Evolutionary conservation across 2,329 filamentous ascomycete genomes (phyloP), one percentile per base, ranked within the genome.

Genomic region (Torrubiellomyces zombiae): DNA sequence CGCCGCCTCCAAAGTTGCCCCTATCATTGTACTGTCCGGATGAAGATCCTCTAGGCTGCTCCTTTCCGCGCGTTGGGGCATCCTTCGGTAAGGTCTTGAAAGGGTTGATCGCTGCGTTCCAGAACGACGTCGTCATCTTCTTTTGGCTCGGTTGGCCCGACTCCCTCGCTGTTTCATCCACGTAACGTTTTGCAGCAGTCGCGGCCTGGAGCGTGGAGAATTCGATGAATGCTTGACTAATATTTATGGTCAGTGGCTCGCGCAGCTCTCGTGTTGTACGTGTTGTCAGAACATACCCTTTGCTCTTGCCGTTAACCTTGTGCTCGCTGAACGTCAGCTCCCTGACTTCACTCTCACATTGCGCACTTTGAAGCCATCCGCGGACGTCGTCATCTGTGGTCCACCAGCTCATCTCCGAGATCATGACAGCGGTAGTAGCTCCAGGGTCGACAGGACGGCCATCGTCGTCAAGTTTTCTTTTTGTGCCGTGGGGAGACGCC

Each of bases 281-380:
- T 20, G 13, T 8, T 23, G 12, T 7, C 3, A 9, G 10, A 12
- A 51, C 72, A 35, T 63, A 92, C 85, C 89, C 86, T 58, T 95
- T 94, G 54, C 82, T 93, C 57, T 98, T 98, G 38, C 89, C 89
- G 38, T 98, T 98, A 23, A 95, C 85, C 48, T 98, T 98, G 53
- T 95, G 89, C 49, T 98, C 89, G 42, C 82, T 94, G 49, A 95
- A 98, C 0, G 85, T 93, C 25, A 98, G 71, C 32, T 95, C 89
- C 41, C 80, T 83, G 11, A 95, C 56, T 42, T 93, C 81, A 22
- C 75, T 66, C 48, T 95, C 89, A 38, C 72, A 80, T 3, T 67
- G 68, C n/a, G 77, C 80, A 35, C 79, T 66, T 36, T 73, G 72
- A 14, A 78, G 63, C 80, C 83, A 94, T 25, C 77, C 79, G 26